Percentiles rank a stretch among this genome's conserved stretches.
phyloP scores from a whole-genome alignment of 2,329 filamentous ascomycete genomes.

The Scedosporium aurantiacum region DNA sequence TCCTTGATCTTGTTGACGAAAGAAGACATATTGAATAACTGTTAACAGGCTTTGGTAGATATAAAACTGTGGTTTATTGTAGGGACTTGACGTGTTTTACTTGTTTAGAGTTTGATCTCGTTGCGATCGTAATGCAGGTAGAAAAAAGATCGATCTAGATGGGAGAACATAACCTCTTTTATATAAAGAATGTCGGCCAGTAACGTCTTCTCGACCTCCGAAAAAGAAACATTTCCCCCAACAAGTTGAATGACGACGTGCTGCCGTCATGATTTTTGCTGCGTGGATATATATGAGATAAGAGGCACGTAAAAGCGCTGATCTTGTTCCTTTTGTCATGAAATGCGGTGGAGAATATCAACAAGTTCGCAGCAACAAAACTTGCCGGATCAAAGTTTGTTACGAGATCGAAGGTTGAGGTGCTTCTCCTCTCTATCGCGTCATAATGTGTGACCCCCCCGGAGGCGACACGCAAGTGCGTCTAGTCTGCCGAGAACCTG shows the following conservation, averaged over 20 bases:
- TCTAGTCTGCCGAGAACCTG: too few species aligned
- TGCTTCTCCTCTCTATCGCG: background rate
- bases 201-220: background rate
- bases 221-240: background rate
- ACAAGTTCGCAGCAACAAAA: background rate
- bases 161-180: background rate
- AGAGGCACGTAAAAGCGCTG: background rate
- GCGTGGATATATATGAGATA: background rate
- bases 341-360: background rate
- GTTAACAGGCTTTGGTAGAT: background rate
- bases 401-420: background rate
- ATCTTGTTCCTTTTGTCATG: background rate
- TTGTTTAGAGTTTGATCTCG: background rate
- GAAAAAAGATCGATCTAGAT: background rate
- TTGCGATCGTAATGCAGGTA: background rate
- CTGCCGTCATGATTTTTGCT: background rate
- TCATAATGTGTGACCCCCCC: background rate
- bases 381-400: background rate
- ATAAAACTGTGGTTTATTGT: background rate
- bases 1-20: slow-evolving; percentile 4
- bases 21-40: background rate
- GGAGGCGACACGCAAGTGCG: too few species aligned
- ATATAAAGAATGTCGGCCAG: background rate
- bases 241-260: background rate
- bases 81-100: background rate